Evolutionary conservation across 1,284 basidiomycete genomes (phyloP), one percentile per base, ranked within the genome.

Genomic region (Pholiota adiposa): DNA sequence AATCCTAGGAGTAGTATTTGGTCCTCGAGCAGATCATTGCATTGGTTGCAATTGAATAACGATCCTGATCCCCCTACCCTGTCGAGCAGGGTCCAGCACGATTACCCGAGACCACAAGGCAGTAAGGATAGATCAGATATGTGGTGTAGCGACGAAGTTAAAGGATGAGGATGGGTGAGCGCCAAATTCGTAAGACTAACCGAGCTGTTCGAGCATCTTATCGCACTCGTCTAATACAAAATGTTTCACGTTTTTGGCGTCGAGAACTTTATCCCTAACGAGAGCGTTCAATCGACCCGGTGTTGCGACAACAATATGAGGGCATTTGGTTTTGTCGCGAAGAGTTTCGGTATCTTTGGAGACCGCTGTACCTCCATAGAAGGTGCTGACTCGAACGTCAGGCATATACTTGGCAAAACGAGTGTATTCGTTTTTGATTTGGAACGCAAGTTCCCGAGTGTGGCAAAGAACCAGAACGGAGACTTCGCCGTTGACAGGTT

Each of bases 181-280:
- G 81, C 77, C 79, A 84, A 88, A 83, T 81, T 83, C 83, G 86
- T 82, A 85, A 78, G 84, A 97, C 96, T 97, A 91, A 98, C 96
- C 96, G 82, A 99, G 95, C 89, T 96, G 93, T 87, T 99, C 97
- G 75, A 99, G 90, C 94, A 99, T 98, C 89, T 99, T 99, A 87
- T 99, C 97, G 85, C 97, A 99, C 83, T 99, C 97, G 85, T 99
- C 97, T 75, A 99, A 84, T 63, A 98, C 96, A 79, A 99, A 99
- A 83, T 98, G 96, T 83, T 97, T 97, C 77, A 97, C 94, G 75
- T 94, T 91, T 77, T 90, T 90, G 66, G 91, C 92, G 75, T 97
- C 94, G 78, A 98, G 76, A 63, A 92, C 86, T 83, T 97, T 97
- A 80, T 98, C 96, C 69, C 95, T 84, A 54, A 90, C 87, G 68